Base-by-base conservation (phyloP, 257 asterid species). In the Solanum commersonii region DNA sequence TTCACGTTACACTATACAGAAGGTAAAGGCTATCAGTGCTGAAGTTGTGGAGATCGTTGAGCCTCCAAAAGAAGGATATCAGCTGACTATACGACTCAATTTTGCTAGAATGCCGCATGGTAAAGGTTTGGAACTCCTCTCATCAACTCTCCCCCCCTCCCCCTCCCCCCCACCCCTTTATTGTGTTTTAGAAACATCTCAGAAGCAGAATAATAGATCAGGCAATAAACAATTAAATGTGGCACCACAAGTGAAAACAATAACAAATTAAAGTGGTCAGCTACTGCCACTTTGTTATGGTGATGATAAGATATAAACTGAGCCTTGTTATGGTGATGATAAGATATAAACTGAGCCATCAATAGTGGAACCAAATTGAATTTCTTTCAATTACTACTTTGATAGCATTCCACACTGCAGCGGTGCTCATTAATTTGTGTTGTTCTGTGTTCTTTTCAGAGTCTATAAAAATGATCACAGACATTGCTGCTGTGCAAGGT, bases 401-500 rank as follows among this genome's bases (percentile, higher is more conserved):
- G 84, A 78, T 40, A 78, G 22, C 3, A 79, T 44, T 44, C 13
- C 85, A 10, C 44, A 18, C 3, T 22, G 33, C 65, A 60, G 10
- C 1, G 82, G 52, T 65, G 86, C 84, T 88, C 34, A 87, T 40
- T 68, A 29, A 25, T 34, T 74, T 70, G 87, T 63, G 63, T 59
- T 84, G 72, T 56, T 16, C 12, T 37, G 29, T 63, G 42, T 68
- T 23, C 52, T 72, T 34, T 87, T 79, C 95, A 96, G 98, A 89
- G 52, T 89, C 96, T 4, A 86, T 90, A 14, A 94, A 93, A 92
- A 91, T 90, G 84, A 94, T 96, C 86, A 90, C 95, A 72, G 92
- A 91, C 83, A 93, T 95, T 89, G 90, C 98, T 52, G 93, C 99
- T 3, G 93, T 96, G 23, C 98, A 93, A 93, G 94, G 95, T 73